Base-by-base conservation (phyloP, 1,284 basidiomycete genomes). In the Apiotrichum domesticum region DNA sequence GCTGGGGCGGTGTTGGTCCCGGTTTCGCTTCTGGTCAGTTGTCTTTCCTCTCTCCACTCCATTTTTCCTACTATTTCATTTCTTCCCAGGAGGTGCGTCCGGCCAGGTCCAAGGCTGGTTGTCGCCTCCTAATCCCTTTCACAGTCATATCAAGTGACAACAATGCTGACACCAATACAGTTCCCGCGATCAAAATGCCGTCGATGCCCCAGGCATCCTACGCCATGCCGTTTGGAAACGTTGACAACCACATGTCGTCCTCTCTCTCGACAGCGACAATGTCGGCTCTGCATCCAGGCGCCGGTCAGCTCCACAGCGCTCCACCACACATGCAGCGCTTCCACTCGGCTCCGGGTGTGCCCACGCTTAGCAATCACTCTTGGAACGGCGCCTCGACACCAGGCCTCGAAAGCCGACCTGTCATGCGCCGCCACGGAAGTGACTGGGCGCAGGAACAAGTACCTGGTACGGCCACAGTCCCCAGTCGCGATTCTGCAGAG, bases 291-390 rank as follows among this genome's bases (percentile, higher is more conserved):
- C 42, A 44, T 15, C 37, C 35, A 7, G 34, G 6, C 15, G 15
- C 39, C 9, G 55, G 43, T 1, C 66, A 67, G 21, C 60, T 73
- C 6, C 68, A 71, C 51, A 66, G 62, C 21, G 68, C 70, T 7
- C 72, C 73, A 1, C 71, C 72, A 0, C 62, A 60, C n/a, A 57
- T 73, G 46, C 63, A 69, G 46, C 63, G 73, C 10, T 73, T 69
- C 65, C 65, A 72, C 58, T 71, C 70, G 7, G 56, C 70, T n/a
- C 72, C 72, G 6, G 54, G 57, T n/a, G 55, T 71, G 4, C 71
- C 70, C 3, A 69, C 69, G 13, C 45, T 68, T 9, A 62, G 50
- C 49, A 42, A 47, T 46, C 49, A 52, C 39, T 46, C 41, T 13
- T 70, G 67, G 70, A 54, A 37, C 6, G 54, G 57, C 43, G 48